A percentile compares a stretch with the other conserved stretches of the same genome.
Evolutionary conservation across 2,329 filamentous ascomycete genomes (phyloP).

Genomic region (Elsinoe arachidis): DNA sequence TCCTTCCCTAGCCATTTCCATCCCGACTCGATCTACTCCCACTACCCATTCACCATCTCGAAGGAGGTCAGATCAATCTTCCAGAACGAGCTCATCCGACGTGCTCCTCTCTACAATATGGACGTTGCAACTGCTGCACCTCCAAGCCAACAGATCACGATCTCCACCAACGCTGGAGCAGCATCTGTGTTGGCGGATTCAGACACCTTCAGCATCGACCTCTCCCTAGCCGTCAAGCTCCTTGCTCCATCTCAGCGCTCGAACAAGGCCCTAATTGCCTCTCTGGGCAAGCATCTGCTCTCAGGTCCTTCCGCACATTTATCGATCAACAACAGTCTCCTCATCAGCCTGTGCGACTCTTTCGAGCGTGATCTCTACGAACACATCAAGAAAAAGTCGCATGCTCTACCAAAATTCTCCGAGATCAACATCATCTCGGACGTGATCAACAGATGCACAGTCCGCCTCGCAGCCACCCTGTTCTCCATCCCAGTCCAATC

Average conservation of each 20-base stretch:
- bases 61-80: constrained; percentile 32
- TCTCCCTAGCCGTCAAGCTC: constrained; percentile 38
- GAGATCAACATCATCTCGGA: constrained; percentile 43
- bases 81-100: constrained; percentile 33
- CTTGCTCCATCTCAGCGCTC: constrained; percentile 36
- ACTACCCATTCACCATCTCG: constrained; percentile 42
- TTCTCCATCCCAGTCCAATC: constrained; percentile 51
- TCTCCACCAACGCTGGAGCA: constrained; percentile 39
- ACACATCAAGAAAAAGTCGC: constrained; percentile 37
- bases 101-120: constrained; percentile 17
- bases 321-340: not conserved
- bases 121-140: not conserved
- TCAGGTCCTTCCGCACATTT: not conserved
- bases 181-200: constrained; percentile 35
- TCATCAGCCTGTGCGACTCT: constrained; percentile 15
- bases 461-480: constrained; percentile 47
- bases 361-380: constrained; percentile 40
- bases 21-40: constrained; percentile 41
- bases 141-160: constrained; percentile 29
- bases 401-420: constrained; percentile 36
- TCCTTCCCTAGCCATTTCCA: constrained; percentile 43
- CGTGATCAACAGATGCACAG: constrained; percentile 45
- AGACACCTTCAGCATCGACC: constrained; percentile 39
- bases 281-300: constrained; percentile 16
- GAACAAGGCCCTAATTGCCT: constrained; percentile 42